Evolutionary conservation across 73 alveolate species (phyloP).

Genomic region (Stentor coeruleus): DNA sequence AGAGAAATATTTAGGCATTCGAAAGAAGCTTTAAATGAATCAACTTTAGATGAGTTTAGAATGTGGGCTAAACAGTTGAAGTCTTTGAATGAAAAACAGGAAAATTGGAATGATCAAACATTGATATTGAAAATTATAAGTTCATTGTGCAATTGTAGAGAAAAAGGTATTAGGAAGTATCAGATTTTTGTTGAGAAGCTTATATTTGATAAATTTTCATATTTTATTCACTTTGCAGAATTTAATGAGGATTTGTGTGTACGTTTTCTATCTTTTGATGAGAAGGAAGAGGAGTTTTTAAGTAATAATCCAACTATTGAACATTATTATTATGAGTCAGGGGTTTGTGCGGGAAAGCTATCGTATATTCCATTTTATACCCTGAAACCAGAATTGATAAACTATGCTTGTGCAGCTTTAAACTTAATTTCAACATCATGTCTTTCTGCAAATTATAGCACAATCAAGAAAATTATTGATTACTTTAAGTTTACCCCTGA

Average conservation of each 20-base stretch:
- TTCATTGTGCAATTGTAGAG: background rate
- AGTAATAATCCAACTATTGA: background rate
- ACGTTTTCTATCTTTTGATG: background rate
- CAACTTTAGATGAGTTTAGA: background rate
- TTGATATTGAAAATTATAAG: background rate
- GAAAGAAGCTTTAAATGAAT: background rate
- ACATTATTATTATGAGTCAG: background rate
- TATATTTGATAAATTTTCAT: background rate
- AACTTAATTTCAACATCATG: background rate
- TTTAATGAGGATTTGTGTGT: background rate
- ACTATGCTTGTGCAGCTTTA: background rate
- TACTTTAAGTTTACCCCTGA: background rate
- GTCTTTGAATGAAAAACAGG: slow-evolving; percentile 6
- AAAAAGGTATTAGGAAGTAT: slow-evolving; percentile 7
- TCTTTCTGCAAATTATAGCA: background rate
- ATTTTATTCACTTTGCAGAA: background rate
- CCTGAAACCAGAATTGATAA: background rate
- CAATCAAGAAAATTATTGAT: background rate
- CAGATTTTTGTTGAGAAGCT: background rate
- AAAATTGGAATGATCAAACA: background rate
- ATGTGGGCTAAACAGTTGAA: background rate
- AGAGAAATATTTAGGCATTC: background rate
- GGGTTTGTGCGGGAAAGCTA: background rate
- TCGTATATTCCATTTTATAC: background rate
- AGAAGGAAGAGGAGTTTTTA: background rate